A percentile compares a stretch with the other conserved stretches of the same genome.
These are phyloP conservation scores for Fusarium keratoplasticum DNA, from an alignment of 2,329 filamentous ascomycete genomes.

Conservation along the genomic window DNA sequence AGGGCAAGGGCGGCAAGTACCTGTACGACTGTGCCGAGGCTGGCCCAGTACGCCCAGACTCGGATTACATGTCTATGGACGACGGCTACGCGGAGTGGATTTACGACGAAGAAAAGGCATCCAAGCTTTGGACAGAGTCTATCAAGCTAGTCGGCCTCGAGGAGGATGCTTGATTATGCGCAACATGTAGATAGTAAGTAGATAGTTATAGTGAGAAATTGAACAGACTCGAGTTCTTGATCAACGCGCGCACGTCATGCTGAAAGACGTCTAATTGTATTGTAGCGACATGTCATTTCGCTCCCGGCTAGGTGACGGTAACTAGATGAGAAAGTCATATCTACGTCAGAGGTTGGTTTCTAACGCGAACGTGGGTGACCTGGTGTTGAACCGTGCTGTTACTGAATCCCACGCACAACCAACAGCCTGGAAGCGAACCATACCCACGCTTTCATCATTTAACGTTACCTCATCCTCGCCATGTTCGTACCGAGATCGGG, in stretches of 20 bases:
- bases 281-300: not conserved
- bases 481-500: constrained; percentile 7
- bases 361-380: not conserved
- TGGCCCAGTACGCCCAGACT: no score
- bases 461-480: not conserved
- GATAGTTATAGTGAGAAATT: no score
- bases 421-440: not conserved
- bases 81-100: no score
- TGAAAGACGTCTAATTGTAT: not conserved
- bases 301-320: not conserved
- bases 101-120: no score
- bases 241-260: not conserved
- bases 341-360: not conserved
- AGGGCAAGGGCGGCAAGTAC: no score
- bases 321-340: no score
- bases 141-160: no score
- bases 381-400: not conserved
- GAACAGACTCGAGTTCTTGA: not conserved
- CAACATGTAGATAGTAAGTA: no score
- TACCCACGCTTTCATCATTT: not conserved
- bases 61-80: no score
- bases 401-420: not conserved
- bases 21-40: no score
- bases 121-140: no score
- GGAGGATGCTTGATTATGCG: no score